Evolutionary conservation across 106 monocot genomes (phyloP).

Genomic region (Platanthera guangdongensis): DNA sequence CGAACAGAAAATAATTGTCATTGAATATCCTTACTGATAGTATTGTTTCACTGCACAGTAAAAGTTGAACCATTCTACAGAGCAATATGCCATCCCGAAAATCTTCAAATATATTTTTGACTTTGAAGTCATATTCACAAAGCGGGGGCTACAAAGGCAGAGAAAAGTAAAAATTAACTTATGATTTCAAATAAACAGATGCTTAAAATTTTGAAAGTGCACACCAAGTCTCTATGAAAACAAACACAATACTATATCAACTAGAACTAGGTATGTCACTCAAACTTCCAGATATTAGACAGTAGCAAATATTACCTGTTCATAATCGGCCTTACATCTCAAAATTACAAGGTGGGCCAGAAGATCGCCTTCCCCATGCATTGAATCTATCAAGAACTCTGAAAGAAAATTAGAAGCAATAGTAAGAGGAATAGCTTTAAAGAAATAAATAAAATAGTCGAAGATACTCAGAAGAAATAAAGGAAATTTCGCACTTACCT

Average conservation of each 20-base stretch:
- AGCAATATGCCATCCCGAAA: slow-evolving; percentile 62
- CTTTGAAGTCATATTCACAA: slow-evolving; percentile 39
- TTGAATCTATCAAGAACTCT: slow-evolving; percentile 41
- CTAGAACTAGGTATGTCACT: not conserved
- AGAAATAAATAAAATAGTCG: not conserved
- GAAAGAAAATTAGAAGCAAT: not conserved
- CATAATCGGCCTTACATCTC: slow-evolving; percentile 46
- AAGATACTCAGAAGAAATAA: not conserved
- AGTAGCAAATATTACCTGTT: slow-evolving; percentile 32
- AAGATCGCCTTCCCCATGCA: slow-evolving; percentile 74
- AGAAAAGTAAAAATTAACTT: not conserved
- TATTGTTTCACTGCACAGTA: slow-evolving; percentile 35
- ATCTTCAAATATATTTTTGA: slow-evolving; percentile 50
- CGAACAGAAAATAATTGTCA: not conserved
- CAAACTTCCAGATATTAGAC: not conserved
- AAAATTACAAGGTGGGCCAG: slow-evolving; percentile 43
- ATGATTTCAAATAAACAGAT: not conserved
- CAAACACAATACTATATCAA: not conserved
- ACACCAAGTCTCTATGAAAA: not conserved
- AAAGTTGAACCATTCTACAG: slow-evolving; percentile 51
- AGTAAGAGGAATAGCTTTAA: not conserved
- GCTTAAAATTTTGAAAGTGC: not conserved
- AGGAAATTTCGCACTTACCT: slow-evolving; percentile 18
- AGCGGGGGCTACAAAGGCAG: slow-evolving; percentile 24
- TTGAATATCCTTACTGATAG: slow-evolving; percentile 27